Evolutionary conservation across 164 flowering plant species (phyloP).

Genomic region (Platanus orientalis): DNA sequence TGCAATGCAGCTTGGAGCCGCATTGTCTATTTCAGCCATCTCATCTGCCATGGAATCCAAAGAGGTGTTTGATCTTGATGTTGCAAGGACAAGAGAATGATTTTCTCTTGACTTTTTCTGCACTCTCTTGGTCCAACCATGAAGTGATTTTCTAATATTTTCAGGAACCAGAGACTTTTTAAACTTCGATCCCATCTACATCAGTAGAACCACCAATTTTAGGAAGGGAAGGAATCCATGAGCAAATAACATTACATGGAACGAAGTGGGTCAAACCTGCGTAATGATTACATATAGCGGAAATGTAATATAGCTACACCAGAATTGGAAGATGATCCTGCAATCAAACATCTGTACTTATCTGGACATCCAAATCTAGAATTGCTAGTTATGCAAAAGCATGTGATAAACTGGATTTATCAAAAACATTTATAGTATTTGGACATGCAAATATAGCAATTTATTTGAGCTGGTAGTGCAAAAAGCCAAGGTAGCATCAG

Average conservation of each 20-base stretch:
- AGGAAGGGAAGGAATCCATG: background rate
- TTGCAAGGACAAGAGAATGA: conserved; percentile 12
- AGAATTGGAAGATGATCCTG: conserved; percentile 67
- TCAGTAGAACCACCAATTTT: background rate
- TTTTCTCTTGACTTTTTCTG: conserved; percentile 25
- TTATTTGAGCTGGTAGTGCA: background rate
- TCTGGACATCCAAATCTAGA: too few relatives aligned
- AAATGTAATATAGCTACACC: conserved; percentile 88
- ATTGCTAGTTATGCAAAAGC: too few relatives aligned
- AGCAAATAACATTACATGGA: background rate
- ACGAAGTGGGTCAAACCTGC: conserved; percentile 44
- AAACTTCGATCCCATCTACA: conserved; percentile 79
- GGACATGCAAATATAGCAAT: background rate
- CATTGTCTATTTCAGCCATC: background rate
- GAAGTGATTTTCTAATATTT: conserved; percentile 52
- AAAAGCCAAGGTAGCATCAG: background rate
- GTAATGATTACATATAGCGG: conserved; percentile 78
- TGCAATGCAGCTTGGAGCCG: conserved; percentile 7
- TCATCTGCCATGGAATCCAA: conserved; percentile 23
- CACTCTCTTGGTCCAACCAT: conserved; percentile 61
- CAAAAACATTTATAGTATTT: background rate
- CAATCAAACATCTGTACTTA: too few relatives aligned
- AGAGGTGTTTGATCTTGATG: conserved; percentile 27
- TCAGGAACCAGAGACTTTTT: conserved; percentile 67
- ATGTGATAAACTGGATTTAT: background rate